Evolutionary conservation across 2,329 filamentous ascomycete genomes (phyloP).

Genomic region (Phialocephala subalpina): DNA sequence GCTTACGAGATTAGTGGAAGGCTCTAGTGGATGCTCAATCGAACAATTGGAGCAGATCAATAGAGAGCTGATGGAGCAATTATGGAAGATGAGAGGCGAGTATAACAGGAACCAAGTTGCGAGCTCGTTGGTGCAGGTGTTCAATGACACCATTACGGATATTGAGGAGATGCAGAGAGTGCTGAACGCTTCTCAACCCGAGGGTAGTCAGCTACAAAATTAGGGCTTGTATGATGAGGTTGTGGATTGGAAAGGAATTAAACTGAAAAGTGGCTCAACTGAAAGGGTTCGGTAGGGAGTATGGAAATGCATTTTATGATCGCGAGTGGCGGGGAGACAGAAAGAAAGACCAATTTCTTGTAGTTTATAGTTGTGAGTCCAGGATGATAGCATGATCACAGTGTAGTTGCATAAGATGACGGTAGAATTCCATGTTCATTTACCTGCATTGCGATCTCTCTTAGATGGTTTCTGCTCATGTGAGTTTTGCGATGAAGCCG

Average conservation of each 20-base stretch:
- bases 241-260: neutral
- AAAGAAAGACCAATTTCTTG: neutral
- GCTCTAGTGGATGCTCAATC: constrained; percentile 58
- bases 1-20: constrained; percentile 34
- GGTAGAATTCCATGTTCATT: neutral
- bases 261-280: neutral
- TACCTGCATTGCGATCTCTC: too few relatives aligned
- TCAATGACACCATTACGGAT: constrained; percentile 77
- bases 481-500: neutral
- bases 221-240: neutral
- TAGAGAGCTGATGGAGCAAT: constrained; percentile 85
- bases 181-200: constrained; percentile 37
- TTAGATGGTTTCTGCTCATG: too few relatives aligned
- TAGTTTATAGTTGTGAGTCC: neutral
- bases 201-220: constrained; percentile 12
- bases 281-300: neutral
- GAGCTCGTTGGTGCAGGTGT: constrained; percentile 68
- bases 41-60: constrained; percentile 97
- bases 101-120: constrained; percentile 85
- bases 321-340: neutral
- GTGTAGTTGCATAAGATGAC: constrained; percentile 1
- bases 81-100: constrained; percentile 82
- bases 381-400: constrained; percentile 4
- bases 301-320: neutral
- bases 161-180: constrained; percentile 56